These are phyloP conservation scores for Coniochaeta ligniaria DNA, from an alignment of 2,329 filamentous ascomycete species.

Conservation along the genomic window DNA sequence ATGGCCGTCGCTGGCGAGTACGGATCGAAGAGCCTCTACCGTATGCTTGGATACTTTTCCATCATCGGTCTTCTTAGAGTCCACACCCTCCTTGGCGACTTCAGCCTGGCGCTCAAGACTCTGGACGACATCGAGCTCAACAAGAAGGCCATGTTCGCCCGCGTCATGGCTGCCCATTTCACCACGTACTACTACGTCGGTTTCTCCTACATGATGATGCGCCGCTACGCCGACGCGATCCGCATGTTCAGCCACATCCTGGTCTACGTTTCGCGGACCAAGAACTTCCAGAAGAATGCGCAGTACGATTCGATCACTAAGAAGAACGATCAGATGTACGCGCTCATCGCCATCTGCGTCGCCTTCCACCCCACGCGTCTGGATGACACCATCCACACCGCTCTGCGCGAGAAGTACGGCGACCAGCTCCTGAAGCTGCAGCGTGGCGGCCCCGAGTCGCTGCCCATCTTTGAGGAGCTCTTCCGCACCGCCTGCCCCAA, in stretches of 20 bases:
- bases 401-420: constrained; percentile 96
- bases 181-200: constrained; percentile 99
- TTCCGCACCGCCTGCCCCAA: constrained; percentile 98
- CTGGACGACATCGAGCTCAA: constrained; percentile 99
- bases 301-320: constrained; percentile 98
- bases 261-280: constrained; percentile 95
- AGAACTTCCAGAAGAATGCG: constrained; percentile 99
- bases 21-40: constrained; percentile 87
- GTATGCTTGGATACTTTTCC: constrained; percentile 98
- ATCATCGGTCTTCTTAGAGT: constrained; percentile 96
- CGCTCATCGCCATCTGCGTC: constrained; percentile 96
- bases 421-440: constrained; percentile 97
- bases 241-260: constrained; percentile 99
- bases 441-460: constrained; percentile 87
- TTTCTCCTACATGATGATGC: constrained; percentile 99
- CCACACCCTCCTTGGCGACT: constrained; percentile 94
- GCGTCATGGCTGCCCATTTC: constrained; percentile 99
- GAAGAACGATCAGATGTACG: constrained; percentile 99
- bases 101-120: constrained; percentile 96
- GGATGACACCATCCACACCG: constrained; percentile 98
- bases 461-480: constrained; percentile 96
- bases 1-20: constrained; percentile 88
- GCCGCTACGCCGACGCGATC: constrained; percentile 97
- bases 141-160: constrained; percentile 99
- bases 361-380: constrained; percentile 95